Percentiles rank a stretch among this genome's conserved stretches.
Conservation (phyloP, 2,329 filamentous ascomycete genomes). For the Xylariaceae sp. region DNA sequence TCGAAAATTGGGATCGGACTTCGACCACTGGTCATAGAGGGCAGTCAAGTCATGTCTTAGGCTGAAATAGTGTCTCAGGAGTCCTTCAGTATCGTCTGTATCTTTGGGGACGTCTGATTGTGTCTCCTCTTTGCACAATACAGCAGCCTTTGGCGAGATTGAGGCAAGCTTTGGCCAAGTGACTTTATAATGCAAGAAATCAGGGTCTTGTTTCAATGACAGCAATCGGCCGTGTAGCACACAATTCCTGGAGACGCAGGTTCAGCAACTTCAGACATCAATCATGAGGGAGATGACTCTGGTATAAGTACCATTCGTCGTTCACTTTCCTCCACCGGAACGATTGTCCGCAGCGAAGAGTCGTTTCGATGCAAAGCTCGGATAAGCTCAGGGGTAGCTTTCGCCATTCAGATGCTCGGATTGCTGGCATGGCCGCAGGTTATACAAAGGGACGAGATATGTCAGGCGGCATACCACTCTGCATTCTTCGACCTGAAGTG, state of each 20-base stretch:
- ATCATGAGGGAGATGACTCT: no score
- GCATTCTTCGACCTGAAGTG: no score
- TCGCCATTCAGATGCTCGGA: conserved; percentile 71
- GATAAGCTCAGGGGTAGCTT: conserved; percentile 77
- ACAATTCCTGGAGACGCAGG: conserved; percentile 57
- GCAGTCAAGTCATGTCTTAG: conserved; percentile 69
- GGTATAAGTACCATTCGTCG: conserved; percentile 67
- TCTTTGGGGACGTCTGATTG: conserved; percentile 36
- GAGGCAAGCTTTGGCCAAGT: conserved; percentile 48
- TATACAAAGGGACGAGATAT: no score
- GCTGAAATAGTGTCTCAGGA: conserved; percentile 85
- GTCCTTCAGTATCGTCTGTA: conserved; percentile 64
- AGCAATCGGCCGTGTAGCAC: conserved; percentile 81
- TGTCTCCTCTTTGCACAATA: conserved; percentile 30
- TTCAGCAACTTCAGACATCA: no score
- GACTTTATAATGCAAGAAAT: conserved; percentile 74
- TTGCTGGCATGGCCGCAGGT: conserved; percentile 31
- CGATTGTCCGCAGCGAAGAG: conserved; percentile 89
- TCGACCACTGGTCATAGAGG: conserved; percentile 85
- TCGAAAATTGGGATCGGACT: conserved; percentile 80
- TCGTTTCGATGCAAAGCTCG: conserved; percentile 92
- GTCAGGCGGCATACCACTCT: no score
- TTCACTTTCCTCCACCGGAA: conserved; percentile 89
- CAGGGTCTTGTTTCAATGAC: conserved; percentile 76
- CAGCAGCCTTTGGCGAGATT: conserved; percentile 31